Evolutionary conservation across 2,329 filamentous ascomycete species (phyloP).

Genomic region (Fusarium napiforme): DNA sequence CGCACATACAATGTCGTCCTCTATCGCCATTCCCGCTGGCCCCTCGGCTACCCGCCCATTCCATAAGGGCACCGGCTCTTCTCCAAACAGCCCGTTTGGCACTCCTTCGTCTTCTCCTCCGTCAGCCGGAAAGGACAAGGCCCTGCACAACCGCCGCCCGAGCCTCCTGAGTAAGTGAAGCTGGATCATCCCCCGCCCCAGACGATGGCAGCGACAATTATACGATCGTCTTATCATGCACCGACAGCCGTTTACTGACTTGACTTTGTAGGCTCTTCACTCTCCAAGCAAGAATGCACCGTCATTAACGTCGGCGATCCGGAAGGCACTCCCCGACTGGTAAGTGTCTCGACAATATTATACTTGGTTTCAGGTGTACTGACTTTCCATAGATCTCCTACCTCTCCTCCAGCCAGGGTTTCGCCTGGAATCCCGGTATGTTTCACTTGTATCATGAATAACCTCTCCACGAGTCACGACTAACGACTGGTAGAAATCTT

Average conservation of each 20-base stretch:
- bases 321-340: slow-evolving; percentile 77
- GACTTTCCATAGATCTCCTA: slow-evolving; percentile 74
- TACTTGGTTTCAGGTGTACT: background rate
- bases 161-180: slow-evolving; percentile 67
- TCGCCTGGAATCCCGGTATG: slow-evolving; percentile 83
- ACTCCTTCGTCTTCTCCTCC: slow-evolving; percentile 65
- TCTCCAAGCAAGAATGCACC: slow-evolving; percentile 80
- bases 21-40: slow-evolving; percentile 72
- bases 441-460: background rate
- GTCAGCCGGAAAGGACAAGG: slow-evolving; percentile 59
- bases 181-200: slow-evolving; percentile 4
- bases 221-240: slow-evolving; percentile 21
- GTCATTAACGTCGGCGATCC: slow-evolving; percentile 82
- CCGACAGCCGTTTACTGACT: slow-evolving; percentile 44
- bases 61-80: slow-evolving; percentile 60
- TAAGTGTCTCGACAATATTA: slow-evolving; percentile 54
- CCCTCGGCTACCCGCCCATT: slow-evolving; percentile 51
- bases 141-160: slow-evolving; percentile 66
- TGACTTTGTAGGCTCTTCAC: slow-evolving; percentile 68
- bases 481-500: slow-evolving; percentile 73
- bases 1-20: slow-evolving; percentile 66
- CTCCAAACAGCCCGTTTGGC: slow-evolving; percentile 55
- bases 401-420: slow-evolving; percentile 81
- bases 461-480: slow-evolving; percentile 1
- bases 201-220: slow-evolving; percentile 17